These are phyloP conservation scores for Mortierella sp. DNA, from an alignment of 371 early-diverging fungal genomes.

Conservation along the genomic window DNA sequence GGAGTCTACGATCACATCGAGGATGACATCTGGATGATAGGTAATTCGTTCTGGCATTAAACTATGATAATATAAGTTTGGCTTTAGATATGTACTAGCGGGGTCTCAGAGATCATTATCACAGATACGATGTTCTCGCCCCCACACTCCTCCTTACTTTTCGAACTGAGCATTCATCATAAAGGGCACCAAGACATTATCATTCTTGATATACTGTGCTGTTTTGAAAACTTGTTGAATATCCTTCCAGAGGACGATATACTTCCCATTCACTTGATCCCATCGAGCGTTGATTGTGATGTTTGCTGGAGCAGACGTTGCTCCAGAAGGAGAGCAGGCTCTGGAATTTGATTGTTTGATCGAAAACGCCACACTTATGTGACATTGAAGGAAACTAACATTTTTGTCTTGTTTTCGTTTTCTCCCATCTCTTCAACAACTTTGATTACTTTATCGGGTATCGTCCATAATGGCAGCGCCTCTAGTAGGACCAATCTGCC, in stretches of 20 bases:
- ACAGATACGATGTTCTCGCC: too few relatives aligned
- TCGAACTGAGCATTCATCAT: conserved; percentile 2
- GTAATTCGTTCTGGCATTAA: background rate
- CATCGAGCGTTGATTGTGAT: background rate
- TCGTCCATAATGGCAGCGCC: background rate
- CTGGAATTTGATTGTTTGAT: too few relatives aligned
- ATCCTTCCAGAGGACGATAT: conserved; percentile 19
- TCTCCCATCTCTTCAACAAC: too few relatives aligned
- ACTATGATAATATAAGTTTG: background rate
- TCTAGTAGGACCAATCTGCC: too few relatives aligned
- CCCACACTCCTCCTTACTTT: background rate
- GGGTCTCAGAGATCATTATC: too few relatives aligned
- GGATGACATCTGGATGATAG: conserved; percentile 6
- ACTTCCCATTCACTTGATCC: background rate
- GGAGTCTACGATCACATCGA: conserved; percentile 2
- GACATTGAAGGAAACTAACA: too few relatives aligned
- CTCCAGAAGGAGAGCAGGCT: background rate
- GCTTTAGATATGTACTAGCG: background rate
- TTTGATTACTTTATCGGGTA: background rate
- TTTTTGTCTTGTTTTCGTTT: too few relatives aligned
- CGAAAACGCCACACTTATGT: too few relatives aligned
- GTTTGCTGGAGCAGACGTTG: background rate
- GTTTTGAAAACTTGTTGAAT: conserved; percentile 5
- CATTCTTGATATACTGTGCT: conserved; percentile 9
- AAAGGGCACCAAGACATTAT: background rate